These are phyloP conservation scores for Tagetes erecta DNA, from an alignment of 129 eudicot species.

Conservation along the genomic window DNA sequence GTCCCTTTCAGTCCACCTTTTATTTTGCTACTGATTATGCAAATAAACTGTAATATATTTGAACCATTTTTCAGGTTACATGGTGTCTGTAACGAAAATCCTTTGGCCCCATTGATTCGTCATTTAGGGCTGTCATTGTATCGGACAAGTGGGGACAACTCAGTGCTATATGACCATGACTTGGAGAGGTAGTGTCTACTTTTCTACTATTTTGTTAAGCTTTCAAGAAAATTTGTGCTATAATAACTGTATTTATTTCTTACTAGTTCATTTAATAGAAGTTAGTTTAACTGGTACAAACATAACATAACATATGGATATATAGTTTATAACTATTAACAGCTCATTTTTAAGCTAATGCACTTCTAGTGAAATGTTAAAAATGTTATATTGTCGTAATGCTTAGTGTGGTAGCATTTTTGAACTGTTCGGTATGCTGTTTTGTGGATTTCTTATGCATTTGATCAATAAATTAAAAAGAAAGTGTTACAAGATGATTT, in stretches of 20 bases:
- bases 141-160: slow-evolving; percentile 97
- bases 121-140: slow-evolving; percentile 80
- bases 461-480: not conserved
- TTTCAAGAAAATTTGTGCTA: not conserved
- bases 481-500: slow-evolving; percentile 3
- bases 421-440: not conserved
- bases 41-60: not conserved
- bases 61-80: slow-evolving; percentile 64
- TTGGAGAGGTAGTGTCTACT: slow-evolving; percentile 69
- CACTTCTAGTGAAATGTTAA: not conserved
- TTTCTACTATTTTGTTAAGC: not conserved
- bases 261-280: not conserved
- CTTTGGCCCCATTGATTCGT: slow-evolving; percentile 91
- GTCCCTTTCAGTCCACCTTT: too few species aligned
- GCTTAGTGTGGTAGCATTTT: not conserved
- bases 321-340: not conserved
- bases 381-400: not conserved
- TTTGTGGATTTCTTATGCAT: not conserved
- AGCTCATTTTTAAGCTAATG: not conserved
- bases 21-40: too few species aligned
- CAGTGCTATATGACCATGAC: slow-evolving; percentile 94
- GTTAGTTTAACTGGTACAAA: too few species aligned
- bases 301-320: too few species aligned
- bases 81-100: slow-evolving; percentile 99
- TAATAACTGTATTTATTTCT: not conserved